Evolutionary conservation across 495 filamentous ascomycete species (phyloP).

Genomic region (Hyaloscypha finlandica): DNA sequence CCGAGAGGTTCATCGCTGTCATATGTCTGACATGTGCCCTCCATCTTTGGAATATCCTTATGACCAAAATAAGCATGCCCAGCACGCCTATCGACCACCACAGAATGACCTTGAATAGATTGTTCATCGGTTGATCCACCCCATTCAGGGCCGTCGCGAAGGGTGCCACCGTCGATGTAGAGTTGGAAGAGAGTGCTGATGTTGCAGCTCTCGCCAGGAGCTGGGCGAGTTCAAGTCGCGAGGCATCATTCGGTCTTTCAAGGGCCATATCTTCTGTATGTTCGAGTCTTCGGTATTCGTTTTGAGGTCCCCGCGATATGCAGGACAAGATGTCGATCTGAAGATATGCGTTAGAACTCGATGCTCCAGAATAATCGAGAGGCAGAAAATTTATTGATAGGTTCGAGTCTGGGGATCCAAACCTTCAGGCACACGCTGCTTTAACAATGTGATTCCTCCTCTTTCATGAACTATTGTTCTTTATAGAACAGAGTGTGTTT

Average conservation of each 20-base stretch:
- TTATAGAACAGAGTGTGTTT: not conserved
- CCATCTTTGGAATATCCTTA: constrained; percentile 46
- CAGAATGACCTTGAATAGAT: constrained; percentile 46
- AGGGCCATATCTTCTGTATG: constrained; percentile 9
- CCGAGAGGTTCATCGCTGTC: constrained; percentile 47
- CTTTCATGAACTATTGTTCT: constrained; percentile 20
- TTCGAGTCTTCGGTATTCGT: not conserved
- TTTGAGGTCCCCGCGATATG: not conserved
- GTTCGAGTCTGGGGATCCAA: constrained; percentile 4
- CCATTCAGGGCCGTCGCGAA: constrained; percentile 52
- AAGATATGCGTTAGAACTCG: not conserved
- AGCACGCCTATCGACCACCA: constrained; percentile 53
- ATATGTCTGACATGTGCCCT: constrained; percentile 50
- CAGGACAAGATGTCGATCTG: not conserved
- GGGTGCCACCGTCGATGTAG: constrained; percentile 39
- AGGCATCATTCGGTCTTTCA: not conserved
- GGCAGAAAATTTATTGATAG: not conserved
- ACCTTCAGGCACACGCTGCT: constrained; percentile 9
- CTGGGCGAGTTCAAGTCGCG: not conserved
- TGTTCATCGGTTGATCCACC: constrained; percentile 51
- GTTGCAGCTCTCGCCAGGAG: constrained; percentile 15
- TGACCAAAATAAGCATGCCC: constrained; percentile 44
- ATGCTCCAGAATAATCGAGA: not conserved
- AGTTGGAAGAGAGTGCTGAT: not conserved
- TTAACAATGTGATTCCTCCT: constrained; percentile 12